phyloP scores from a whole-genome alignment of 495 filamentous ascomycete species.

The Neurospora tetraspora region DNA sequence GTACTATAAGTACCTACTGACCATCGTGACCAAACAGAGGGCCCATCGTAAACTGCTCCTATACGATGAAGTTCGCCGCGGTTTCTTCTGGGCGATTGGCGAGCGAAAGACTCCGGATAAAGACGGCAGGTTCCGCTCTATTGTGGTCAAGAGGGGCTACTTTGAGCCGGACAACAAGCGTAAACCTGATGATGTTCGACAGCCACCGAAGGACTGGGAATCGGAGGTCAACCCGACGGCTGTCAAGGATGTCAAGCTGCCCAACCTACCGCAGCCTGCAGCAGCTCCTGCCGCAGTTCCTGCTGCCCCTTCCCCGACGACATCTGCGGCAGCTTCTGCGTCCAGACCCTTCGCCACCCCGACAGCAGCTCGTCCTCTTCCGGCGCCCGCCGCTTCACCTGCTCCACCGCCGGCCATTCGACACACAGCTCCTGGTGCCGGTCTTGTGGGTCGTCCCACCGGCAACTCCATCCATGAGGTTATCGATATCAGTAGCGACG shows the following conservation, averaged over 20 bases:
- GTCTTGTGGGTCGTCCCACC: not conserved
- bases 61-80: slow-evolving; percentile 14
- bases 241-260: not conserved
- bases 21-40: not conserved
- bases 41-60: slow-evolving; percentile 9
- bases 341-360: not conserved
- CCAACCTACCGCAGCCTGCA: not conserved
- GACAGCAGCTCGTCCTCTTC: not conserved
- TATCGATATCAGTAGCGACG: not conserved
- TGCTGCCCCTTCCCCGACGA: not conserved
- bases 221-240: not conserved
- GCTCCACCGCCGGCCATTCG: not conserved
- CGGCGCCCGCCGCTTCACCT: rapidly evolving
- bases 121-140: slow-evolving; percentile 1
- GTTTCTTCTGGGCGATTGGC: slow-evolving; percentile 8
- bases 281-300: not conserved
- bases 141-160: slow-evolving; percentile 9
- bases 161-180: too few relatives aligned
- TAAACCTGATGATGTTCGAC: not conserved
- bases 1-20: not conserved
- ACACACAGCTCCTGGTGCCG: too few relatives aligned
- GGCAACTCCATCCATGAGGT: not conserved
- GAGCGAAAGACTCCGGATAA: slow-evolving; percentile 1
- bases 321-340: not conserved
- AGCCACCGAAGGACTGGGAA: not conserved